Evolutionary conservation across 768 basidiomycete species (phyloP), one percentile per base, ranked within the genome.

Genomic region (Botryobasidium botryosum): DNA sequence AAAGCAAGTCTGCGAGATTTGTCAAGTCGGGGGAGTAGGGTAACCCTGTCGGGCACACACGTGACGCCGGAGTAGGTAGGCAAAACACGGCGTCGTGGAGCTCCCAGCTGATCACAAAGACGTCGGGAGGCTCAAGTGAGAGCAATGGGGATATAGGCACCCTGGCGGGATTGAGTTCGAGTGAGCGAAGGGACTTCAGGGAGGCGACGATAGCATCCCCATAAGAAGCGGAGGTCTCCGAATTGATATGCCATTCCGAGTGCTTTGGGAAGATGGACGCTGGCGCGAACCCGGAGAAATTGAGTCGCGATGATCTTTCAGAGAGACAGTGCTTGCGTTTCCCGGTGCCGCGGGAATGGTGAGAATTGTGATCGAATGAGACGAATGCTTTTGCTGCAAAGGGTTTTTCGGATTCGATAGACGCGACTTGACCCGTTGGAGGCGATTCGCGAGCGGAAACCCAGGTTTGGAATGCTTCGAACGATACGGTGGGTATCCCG

Each of bases 1-100:
- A 52, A 36, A 75, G 53, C 26, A 50, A 52, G 6, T 54, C 50
- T 0, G 69, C 70, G 6, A 75, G 61, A 7, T 58, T n/a, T n/a
- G n/a, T n/a, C n/a, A n/a, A n/a, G n/a, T n/a, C n/a, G n/a, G n/a
- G n/a, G n/a, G n/a, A n/a, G n/a, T n/a, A n/a, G n/a, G n/a, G n/a
- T n/a, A n/a, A n/a, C n/a, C n/a, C n/a, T n/a, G n/a, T n/a, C n/a
- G n/a, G n/a, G n/a, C n/a, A n/a, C n/a, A n/a, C n/a, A n/a, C n/a
- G n/a, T n/a, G n/a, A n/a, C n/a, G n/a, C n/a, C n/a, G n/a, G n/a
- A n/a, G n/a, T n/a, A n/a, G n/a, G n/a, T n/a, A n/a, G n/a, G n/a
- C n/a, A n/a, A n/a, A n/a, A n/a, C n/a, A n/a, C n/a, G n/a, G n/a
- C n/a, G n/a, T n/a, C n/a, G n/a, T n/a, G n/a, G n/a, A n/a, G n/a